phyloP scores from a whole-genome alignment of 805 yeast species.

The Candida arabinofermentans region DNA sequence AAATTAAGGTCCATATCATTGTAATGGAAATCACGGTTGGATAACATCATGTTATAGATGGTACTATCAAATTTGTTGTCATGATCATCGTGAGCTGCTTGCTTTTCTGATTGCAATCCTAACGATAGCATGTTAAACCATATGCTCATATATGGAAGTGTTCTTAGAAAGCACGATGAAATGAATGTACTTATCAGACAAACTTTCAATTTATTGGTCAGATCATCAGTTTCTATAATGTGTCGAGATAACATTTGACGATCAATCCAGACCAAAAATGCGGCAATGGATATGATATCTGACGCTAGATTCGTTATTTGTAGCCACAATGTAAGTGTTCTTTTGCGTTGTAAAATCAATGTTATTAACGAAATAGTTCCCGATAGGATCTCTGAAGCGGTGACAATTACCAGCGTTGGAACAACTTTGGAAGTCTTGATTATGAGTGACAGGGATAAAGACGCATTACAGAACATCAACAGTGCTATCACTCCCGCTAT shows the following conservation, averaged over 20 bases:
- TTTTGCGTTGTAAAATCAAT: not conserved
- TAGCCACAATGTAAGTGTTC: not conserved
- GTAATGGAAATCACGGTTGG: not conserved
- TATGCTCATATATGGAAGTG: not conserved
- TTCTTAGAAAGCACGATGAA: conserved; percentile 1
- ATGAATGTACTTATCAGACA: conserved; percentile 5
- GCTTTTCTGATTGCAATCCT: too few relatives aligned
- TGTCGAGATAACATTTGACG: not conserved
- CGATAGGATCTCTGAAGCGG: conserved; percentile 1
- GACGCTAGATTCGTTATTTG: conserved; percentile 1
- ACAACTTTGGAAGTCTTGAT: not conserved
- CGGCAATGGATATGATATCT: conserved; percentile 7
- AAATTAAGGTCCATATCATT: not conserved
- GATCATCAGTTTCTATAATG: not conserved
- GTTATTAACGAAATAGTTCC: not conserved
- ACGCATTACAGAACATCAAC: conserved; percentile 7
- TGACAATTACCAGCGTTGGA: conserved; percentile 1
- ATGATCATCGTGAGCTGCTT: too few relatives aligned
- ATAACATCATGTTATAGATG: not conserved
- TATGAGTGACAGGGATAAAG: conserved; percentile 8
- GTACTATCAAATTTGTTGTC: too few relatives aligned
- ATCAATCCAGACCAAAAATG: conserved; percentile 15
- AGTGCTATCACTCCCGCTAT: not conserved
- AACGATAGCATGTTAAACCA: not conserved
- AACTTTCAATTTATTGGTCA: conserved; percentile 1